phyloP scores from a whole-genome alignment of 306 rosid genomes.

The Delonix regia region DNA sequence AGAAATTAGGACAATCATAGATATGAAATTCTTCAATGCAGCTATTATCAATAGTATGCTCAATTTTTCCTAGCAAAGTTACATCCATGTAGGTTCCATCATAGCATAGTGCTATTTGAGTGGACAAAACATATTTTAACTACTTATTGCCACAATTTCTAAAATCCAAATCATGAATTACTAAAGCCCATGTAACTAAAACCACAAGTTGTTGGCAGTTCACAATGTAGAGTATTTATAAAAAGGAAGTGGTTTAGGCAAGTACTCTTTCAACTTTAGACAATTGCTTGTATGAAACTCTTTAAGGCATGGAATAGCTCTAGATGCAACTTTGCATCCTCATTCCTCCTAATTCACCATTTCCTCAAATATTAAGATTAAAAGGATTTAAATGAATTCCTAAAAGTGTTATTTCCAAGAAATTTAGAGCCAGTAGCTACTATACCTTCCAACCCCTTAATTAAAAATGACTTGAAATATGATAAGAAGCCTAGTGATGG shows the following conservation, averaged over 20 bases:
- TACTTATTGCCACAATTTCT: neutral
- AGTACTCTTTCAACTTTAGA: neutral
- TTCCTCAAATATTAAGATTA: neutral
- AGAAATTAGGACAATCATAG: neutral
- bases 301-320: conserved; percentile 8
- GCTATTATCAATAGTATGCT: neutral
- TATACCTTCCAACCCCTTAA: neutral
- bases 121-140: neutral
- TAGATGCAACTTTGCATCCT: neutral
- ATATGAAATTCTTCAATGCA: neutral
- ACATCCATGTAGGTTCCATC: conserved; percentile 6
- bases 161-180: neutral
- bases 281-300: neutral
- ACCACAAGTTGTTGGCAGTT: conserved; percentile 4
- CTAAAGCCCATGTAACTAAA: neutral
- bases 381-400: neutral
- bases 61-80: conserved; percentile 13
- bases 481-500: conserved; percentile 3
- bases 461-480: neutral
- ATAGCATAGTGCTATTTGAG: neutral
- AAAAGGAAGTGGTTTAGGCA: neutral
- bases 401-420: neutral
- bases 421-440: neutral
- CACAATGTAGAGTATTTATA: neutral
- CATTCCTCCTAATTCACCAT: conserved; percentile 21